Evolutionary conservation across 495 filamentous ascomycete genomes (phyloP).

Genomic region (Aspergillus avenaceus): DNA sequence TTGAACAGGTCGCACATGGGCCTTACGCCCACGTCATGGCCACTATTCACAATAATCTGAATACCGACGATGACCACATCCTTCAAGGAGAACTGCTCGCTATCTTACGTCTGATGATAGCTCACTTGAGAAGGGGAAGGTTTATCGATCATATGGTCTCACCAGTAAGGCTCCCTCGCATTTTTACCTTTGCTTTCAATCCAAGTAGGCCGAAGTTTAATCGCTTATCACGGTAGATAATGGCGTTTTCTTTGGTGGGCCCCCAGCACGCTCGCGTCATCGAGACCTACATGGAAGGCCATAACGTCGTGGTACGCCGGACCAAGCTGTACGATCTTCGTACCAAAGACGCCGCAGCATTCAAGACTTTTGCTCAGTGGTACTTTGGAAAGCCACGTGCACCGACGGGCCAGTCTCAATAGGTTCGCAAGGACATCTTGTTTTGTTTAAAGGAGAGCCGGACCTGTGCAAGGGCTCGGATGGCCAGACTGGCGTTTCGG

Average conservation of each 20-base stretch:
- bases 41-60: slow-evolving; percentile 7
- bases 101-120: slow-evolving; percentile 2
- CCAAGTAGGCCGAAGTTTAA: background rate
- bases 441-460: background rate
- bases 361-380: slow-evolving; percentile 6
- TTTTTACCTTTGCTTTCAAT: background rate
- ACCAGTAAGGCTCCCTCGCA: background rate
- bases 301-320: slow-evolving; percentile 5
- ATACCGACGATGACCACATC: slow-evolving; percentile 1
- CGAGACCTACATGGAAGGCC: slow-evolving; percentile 8
- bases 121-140: background rate
- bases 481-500: background rate
- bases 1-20: background rate
- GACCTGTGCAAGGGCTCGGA: background rate
- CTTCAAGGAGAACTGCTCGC: slow-evolving; percentile 6
- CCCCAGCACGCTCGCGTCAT: slow-evolving; percentile 10
- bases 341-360: slow-evolving; percentile 2
- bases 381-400: slow-evolving; percentile 5
- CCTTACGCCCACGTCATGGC: slow-evolving; percentile 3
- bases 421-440: background rate
- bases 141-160: slow-evolving; percentile 5
- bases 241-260: slow-evolving; percentile 7
- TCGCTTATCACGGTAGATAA: background rate
- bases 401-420: background rate
- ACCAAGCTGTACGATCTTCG: slow-evolving; percentile 9